phyloP scores from a whole-genome alignment of 108 stramenopile species.

The Stephanodiscus triporus region DNA sequence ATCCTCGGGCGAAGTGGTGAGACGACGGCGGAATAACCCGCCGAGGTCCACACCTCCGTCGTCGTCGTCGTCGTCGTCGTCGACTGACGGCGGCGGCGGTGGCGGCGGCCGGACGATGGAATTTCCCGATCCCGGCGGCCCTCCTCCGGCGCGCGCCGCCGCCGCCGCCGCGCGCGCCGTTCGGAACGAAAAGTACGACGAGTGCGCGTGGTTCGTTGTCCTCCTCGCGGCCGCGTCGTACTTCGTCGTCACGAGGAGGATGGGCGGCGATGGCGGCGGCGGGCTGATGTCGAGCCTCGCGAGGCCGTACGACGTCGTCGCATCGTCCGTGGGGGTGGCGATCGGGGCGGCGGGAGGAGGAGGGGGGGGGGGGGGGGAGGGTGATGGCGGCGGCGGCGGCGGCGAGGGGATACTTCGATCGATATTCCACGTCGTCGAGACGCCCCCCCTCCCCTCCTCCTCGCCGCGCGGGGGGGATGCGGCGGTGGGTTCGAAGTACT shows the following conservation, averaged over 20 bases:
- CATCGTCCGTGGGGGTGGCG: constrained; percentile 6
- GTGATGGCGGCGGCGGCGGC: constrained; percentile 1
- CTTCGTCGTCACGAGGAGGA: constrained; percentile 30
- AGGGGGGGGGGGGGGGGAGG: background rate
- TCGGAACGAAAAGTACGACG: constrained; percentile 21
- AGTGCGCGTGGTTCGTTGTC: constrained; percentile 46
- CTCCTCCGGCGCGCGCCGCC: background rate
- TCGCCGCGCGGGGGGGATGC: background rate
- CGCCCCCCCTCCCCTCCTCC: background rate
- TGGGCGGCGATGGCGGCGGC: constrained; percentile 3
- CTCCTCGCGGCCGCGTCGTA: constrained; percentile 37
- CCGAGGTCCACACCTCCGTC: background rate
- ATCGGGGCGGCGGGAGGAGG: background rate
- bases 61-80: background rate
- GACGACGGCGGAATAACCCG: background rate
- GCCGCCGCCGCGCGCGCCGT: background rate
- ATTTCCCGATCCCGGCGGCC: background rate
- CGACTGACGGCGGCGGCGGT: no score
- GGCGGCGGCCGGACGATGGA: background rate
- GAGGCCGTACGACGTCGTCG: constrained; percentile 35
- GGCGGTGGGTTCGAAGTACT: no score
- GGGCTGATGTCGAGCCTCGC: constrained; percentile 39
- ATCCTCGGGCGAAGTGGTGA: background rate
- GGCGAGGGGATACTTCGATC: constrained; percentile 19
- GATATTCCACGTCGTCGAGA: constrained; percentile 34